Evolutionary conservation across 2,329 filamentous ascomycete species (phyloP), one percentile per base, ranked within the genome.

Genomic region (Paecilomyces fulvus): DNA sequence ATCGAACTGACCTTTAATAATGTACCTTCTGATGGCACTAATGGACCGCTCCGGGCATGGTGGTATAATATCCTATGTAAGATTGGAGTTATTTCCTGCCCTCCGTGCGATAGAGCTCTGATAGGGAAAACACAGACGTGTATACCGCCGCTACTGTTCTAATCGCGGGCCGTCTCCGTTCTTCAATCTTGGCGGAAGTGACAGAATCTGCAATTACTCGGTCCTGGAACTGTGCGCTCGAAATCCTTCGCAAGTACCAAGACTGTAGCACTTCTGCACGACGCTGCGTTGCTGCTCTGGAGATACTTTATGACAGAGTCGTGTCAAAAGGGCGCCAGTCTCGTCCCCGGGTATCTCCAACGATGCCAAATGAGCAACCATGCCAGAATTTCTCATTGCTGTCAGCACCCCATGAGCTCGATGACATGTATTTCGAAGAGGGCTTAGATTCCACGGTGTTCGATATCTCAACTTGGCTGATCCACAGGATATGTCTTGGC

Each of bases 41-140:
- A 63, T 2, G 69, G 68, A 0, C 65, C 64, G 0, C 59, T 72
- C 37, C 70, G 70, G 6, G 68, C 69, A 0, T 73, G 70, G 70
- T 72, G 70, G 70, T 72, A 71, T 51, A 69, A 71, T 3, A 69
- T 72, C 21, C 63, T 72, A 2, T 73, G 67, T 70, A 50, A 56
- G 67, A 30, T 9, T 17, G 7, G 3, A 46, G 9, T 12, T 57
- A 23, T 9, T 31, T 2, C 9, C 3, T 30, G 5, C 25, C 8
- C 2, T 12, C 1, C 2, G 10, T 7, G 5, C 3, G 11, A 2
- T 10, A 21, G 1, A 10, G 43, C 28, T 14, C 60, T 66, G 17
- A 65, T 49, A 37, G 5, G 17, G 9, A n/a, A 1, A 10, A 1
- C 2, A 49, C 49, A 70, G 67, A 72, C 33, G 62, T 71, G 7